These are phyloP conservation scores for Diutina rugosa DNA, from an alignment of 1,139 yeast genomes.

Conservation along the genomic window DNA sequence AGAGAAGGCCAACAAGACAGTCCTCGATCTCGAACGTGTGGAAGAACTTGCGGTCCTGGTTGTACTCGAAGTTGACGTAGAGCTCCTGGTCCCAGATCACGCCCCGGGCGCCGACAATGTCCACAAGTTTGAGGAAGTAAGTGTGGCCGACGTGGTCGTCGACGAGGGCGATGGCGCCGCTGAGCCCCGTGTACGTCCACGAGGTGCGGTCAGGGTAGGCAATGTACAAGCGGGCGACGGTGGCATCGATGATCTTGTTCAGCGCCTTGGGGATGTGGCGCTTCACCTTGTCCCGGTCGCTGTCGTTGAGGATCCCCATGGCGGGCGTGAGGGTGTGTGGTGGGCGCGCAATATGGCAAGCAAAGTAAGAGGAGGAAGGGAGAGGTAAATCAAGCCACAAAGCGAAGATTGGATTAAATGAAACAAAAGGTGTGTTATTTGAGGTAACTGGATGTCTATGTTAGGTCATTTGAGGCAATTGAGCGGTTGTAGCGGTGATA, in stretches of 20 bases:
- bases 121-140: constrained; percentile 79
- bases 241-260: constrained; percentile 81
- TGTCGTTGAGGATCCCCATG: constrained; percentile 51
- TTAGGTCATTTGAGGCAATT: too few relatives aligned
- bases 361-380: too few relatives aligned
- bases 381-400: too few relatives aligned
- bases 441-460: too few relatives aligned
- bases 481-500: too few relatives aligned
- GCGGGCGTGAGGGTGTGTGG: not conserved
- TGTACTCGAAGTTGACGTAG: constrained; percentile 75
- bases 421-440: too few relatives aligned
- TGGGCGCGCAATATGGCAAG: too few relatives aligned
- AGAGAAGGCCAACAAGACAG: constrained; percentile 76
- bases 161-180: constrained; percentile 78
- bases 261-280: constrained; percentile 80
- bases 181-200: constrained; percentile 83
- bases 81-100: constrained; percentile 96
- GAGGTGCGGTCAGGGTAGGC: constrained; percentile 74
- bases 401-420: too few relatives aligned
- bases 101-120: constrained; percentile 68
- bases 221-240: constrained; percentile 79
- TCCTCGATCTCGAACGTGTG: constrained; percentile 92
- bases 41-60: constrained; percentile 89
- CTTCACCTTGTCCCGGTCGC: constrained; percentile 80
- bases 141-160: constrained; percentile 94